Evolutionary conservation across 2,329 filamentous ascomycete genomes (phyloP), one percentile per base, ranked within the genome.

Genomic region (Pseudogymnoascus sp.): DNA sequence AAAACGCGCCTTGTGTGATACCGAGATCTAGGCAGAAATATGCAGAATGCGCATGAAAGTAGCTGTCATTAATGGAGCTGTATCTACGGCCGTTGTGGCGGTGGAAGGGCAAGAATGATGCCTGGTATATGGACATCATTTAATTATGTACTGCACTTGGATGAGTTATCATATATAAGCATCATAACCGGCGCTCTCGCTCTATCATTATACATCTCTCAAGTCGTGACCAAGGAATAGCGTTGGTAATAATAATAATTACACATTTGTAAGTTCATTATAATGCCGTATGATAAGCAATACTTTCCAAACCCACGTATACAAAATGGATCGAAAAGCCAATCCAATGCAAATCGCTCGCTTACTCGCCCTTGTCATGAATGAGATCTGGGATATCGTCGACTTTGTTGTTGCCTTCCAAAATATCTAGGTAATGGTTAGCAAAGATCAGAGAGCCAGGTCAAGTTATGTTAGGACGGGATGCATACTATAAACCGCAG

Each of bases 341-440:
- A 55, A 33, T 21, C 29, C 5, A 21, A 55, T 55, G 49, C 49
- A 55, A 55, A 33, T 14, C 16, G 49, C 49, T 55, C 49, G 49
- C 49, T 60, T 35, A 60, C n/a, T 60, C 38, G 35, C 26, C 33
- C 39, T 33, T 61, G 6, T 6, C 6, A 43, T 33, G 43, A 43
- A 90, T 83, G 62, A 94, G 79, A 63, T 81, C 79, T 23, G 92
- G 91, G 69, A 96, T 92, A 69, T 96, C 89, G 66, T 92, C 85
- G 16, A 92, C 88, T 67, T 86, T 85, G 69, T 87, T 85, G 67
- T 84, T 86, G 65, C 90, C 90, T 69, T 91, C 83, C 52, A 96
- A 77, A 69, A 96, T 92, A 67, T 86, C 85, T 82, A 65, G 61
- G 64, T 66, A 64, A 67, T 65, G 62, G 39, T 61, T 10, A 41